These are phyloP conservation scores for Flaveria bidentis DNA, from an alignment of 129 eudicot species.

Conservation along the genomic window DNA sequence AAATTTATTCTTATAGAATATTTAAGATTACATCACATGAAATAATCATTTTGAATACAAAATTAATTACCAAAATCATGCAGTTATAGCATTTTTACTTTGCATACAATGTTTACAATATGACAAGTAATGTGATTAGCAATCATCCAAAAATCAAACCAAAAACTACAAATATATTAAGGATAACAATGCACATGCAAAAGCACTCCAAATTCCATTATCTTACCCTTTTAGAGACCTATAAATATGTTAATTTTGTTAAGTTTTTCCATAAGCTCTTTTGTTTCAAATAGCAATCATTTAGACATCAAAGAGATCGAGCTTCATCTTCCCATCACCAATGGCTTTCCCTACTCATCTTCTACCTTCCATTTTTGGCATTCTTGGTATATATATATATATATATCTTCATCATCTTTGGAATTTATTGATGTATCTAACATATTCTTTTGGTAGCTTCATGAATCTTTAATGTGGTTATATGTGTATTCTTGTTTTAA, in stretches of 20 bases:
- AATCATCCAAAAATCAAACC: slow-evolving; percentile 1
- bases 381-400: slow-evolving; percentile 40
- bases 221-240: slow-evolving; percentile 31
- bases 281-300: not conserved
- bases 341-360: slow-evolving; percentile 44
- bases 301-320: not conserved
- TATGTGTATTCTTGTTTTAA: not conserved
- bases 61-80: not conserved
- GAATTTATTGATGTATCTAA: not conserved
- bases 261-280: slow-evolving; percentile 28
- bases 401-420: slow-evolving; percentile 2
- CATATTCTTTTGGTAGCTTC: not conserved
- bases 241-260: slow-evolving; percentile 19
- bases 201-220: not conserved
- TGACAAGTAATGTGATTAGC: slow-evolving; percentile 23
- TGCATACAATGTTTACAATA: not conserved
- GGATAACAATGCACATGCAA: slow-evolving; percentile 28
- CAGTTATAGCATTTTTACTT: not conserved
- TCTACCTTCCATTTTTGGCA: slow-evolving; percentile 47
- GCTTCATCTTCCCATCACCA: slow-evolving; percentile 42
- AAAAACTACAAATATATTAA: not conserved
- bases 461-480: not conserved
- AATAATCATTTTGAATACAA: not conserved
- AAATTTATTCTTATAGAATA: not conserved
- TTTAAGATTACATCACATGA: not conserved